Evolutionary conservation across 352 stramenopile genomes (phyloP).

Genomic region (Globisporangium iwayamae): DNA sequence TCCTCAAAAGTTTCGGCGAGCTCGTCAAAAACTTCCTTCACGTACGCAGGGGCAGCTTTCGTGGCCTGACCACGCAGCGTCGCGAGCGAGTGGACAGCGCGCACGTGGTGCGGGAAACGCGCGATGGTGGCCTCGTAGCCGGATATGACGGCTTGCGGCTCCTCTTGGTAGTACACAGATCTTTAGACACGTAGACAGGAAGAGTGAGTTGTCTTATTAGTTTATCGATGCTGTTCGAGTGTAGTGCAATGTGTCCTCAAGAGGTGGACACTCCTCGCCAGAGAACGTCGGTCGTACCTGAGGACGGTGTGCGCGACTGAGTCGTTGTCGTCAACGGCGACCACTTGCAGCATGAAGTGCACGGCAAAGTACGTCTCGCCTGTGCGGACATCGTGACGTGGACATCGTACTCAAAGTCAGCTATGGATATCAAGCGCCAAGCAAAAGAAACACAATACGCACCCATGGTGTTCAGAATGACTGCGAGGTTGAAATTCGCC

Average conservation of each 20-base stretch:
- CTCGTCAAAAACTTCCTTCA: conserved; percentile 76
- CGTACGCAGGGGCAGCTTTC: conserved; percentile 58
- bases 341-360: conserved; percentile 65
- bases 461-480: conserved; percentile 72
- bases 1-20: conserved; percentile 78
- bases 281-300: conserved; percentile 22
- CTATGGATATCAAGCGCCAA: not conserved
- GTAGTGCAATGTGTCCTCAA: not conserved
- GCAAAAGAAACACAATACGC: not conserved
- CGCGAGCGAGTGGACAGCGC: conserved; percentile 59
- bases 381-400: conserved; percentile 9
- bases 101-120: conserved; percentile 36
- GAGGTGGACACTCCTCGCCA: not conserved
- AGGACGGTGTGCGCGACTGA: conserved; percentile 77
- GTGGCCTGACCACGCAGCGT: conserved; percentile 48
- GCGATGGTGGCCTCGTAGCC: conserved; percentile 51
- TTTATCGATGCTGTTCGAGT: no score
- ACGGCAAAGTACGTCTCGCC: conserved; percentile 70
- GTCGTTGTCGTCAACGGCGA: conserved; percentile 57
- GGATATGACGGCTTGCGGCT: conserved; percentile 45
- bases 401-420: not conserved
- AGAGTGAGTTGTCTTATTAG: no score
- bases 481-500: conserved; percentile 73
- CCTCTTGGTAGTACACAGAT: conserved; percentile 56
- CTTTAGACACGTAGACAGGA: conserved; percentile 18